Percentiles rank a stretch among this genome's conserved stretches.
phyloP scores from a whole-genome alignment of 768 basidiomycete genomes.

The Boletus rubropictus region DNA sequence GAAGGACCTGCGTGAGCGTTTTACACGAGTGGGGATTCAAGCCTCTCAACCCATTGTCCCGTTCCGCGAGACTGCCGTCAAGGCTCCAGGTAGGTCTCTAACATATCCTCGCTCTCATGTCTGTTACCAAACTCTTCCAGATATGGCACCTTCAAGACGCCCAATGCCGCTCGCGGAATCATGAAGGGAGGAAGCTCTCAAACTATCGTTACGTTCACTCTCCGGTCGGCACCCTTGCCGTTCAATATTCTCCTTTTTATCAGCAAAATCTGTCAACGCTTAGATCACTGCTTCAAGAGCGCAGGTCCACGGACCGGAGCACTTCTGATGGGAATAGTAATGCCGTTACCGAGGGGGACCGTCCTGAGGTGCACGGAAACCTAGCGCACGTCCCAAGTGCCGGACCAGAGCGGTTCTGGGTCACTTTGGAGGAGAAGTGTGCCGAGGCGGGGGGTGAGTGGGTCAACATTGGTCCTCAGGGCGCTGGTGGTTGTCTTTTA shows the following conservation, averaged over 20 bases:
- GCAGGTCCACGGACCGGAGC: constrained; percentile 34
- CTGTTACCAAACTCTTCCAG: constrained; percentile 35
- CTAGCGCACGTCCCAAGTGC: constrained; percentile 59
- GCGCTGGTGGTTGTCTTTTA: constrained; percentile 80
- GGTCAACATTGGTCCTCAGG: constrained; percentile 76
- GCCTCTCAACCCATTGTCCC: constrained; percentile 95
- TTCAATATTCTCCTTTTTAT: constrained; percentile 68
- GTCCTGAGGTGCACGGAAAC: constrained; percentile 48
- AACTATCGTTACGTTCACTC: constrained; percentile 70
- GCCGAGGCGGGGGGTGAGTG: constrained; percentile 72
- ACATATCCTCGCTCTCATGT: background rate
- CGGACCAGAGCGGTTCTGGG: constrained; percentile 77
- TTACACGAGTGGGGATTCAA: constrained; percentile 89
- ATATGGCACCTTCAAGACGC: constrained; percentile 81
- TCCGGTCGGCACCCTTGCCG: constrained; percentile 82
- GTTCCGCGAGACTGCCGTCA: constrained; percentile 91
- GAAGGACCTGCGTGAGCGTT: constrained; percentile 93
- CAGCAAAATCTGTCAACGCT: constrained; percentile 63
- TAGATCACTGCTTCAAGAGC: constrained; percentile 53
- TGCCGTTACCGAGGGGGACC: constrained; percentile 30
- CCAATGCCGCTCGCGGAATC: constrained; percentile 68
- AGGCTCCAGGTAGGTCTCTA: constrained; percentile 51
- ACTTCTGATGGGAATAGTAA: constrained; percentile 6
- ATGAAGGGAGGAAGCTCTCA: constrained; percentile 64
- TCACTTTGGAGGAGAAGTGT: constrained; percentile 55